These are phyloP conservation scores for Rhodotorula sp. DNA, from an alignment of 1,284 basidiomycete species.

Conservation along the genomic window DNA sequence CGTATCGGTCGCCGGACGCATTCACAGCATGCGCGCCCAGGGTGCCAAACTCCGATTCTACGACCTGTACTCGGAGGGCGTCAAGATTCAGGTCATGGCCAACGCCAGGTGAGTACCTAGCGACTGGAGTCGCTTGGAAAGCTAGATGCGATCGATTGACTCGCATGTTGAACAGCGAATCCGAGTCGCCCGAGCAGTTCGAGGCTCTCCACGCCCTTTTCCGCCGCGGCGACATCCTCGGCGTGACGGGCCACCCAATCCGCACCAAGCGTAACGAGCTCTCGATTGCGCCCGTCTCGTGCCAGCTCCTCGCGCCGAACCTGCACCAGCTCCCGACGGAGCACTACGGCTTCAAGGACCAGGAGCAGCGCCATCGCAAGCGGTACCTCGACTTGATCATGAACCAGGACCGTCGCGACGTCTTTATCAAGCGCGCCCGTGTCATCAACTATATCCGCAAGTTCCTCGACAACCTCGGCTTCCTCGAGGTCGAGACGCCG, in stretches of 20 bases:
- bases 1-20: conserved; percentile 75
- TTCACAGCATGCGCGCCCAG: conserved; percentile 83
- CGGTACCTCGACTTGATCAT: conserved; percentile 98
- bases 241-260: conserved; percentile 81
- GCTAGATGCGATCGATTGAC: not conserved
- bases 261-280: conserved; percentile 97
- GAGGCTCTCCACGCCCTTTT: conserved; percentile 76
- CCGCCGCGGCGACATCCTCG: conserved; percentile 93
- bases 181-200: conserved; percentile 68
- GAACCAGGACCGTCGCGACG: conserved; percentile 82
- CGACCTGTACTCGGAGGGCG: conserved; percentile 88
- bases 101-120: conserved; percentile 67
- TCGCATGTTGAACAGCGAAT: conserved; percentile 43
- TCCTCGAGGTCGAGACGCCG: conserved; percentile 98
- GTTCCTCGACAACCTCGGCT: conserved; percentile 87
- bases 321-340: conserved; percentile 87
- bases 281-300: conserved; percentile 77
- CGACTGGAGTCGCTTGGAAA: not conserved
- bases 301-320: conserved; percentile 90
- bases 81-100: conserved; percentile 94
- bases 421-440: conserved; percentile 77
- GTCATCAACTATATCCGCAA: conserved; percentile 89
- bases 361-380: conserved; percentile 97
- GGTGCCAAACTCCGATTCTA: conserved; percentile 90
- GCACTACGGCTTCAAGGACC: conserved; percentile 90